phyloP scores from a whole-genome alignment of 2,329 filamentous ascomycete species.

The Xylaria sp. region DNA sequence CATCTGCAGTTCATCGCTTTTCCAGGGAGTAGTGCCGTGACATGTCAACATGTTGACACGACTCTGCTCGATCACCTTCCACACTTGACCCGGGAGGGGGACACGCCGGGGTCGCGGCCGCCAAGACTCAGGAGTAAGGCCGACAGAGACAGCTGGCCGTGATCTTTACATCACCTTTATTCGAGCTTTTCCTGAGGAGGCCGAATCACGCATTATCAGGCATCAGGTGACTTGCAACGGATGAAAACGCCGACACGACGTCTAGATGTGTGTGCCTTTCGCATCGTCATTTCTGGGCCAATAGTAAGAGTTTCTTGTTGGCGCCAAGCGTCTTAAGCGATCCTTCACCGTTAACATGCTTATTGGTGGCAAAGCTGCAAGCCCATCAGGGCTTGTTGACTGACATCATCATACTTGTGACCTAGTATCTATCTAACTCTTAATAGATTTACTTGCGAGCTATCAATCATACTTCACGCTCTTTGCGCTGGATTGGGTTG shows the following conservation, averaged over 20 bases:
- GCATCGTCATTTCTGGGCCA: not conserved
- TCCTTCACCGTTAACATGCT: not conserved
- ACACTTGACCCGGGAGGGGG: not conserved
- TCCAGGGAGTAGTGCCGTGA: no score
- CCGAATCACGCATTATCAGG: not conserved
- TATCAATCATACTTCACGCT: no score
- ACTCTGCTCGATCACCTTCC: not conserved
- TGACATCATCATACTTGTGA: no score
- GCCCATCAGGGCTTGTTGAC: not conserved
- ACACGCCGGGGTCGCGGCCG: not conserved
- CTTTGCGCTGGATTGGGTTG: no score
- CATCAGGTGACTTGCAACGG: not conserved
- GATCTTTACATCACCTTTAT: not conserved
- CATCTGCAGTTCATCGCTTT: no score
- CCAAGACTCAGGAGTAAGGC: not conserved
- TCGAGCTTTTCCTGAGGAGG: not conserved
- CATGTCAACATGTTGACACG: no score
- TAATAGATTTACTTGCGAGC: not conserved
- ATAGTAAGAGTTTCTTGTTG: not conserved
- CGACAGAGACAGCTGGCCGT: not conserved
- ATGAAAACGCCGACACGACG: not conserved
- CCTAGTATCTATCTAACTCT: not conserved
- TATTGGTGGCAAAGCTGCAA: not conserved
- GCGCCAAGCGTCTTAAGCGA: not conserved
- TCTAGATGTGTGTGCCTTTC: not conserved